Evolutionary conservation across 2,329 filamentous ascomycete species (phyloP), one percentile per base, ranked within the genome.

Genomic region (Talaromyces atroroseus): DNA sequence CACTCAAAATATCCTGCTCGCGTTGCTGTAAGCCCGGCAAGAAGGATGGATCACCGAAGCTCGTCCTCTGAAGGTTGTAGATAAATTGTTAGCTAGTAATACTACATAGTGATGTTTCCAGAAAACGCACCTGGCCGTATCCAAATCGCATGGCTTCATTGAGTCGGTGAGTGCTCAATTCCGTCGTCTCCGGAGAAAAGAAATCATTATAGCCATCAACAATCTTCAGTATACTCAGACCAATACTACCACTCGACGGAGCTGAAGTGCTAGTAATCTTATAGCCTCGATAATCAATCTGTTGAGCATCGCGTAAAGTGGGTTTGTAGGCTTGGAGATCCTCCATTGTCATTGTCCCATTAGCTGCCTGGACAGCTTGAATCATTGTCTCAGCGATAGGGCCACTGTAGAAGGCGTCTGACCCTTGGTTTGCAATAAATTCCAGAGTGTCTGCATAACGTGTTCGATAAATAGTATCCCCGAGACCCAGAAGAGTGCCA

Each of bases 121-220:
- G 11, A 23, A 23, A 36, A 11, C 48, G 1, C 61, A 76, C 74
- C 68, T 78, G 71, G 38, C 87, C 91, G 68, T 96, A 97, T 2
- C 84, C 91, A 69, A 95, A 97, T 21, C 90, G 83, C 76, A 96
- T 90, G 12, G 91, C 88, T 77, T 97, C 94, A 66, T 90, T 84
- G 61, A 96, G 81, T 14, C 89, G 83, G 72, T 97, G 94, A 0
- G 86, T 87, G 38, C 86, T 90, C 0, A 95, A 74, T 63, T 90
- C 86, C 20, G 81, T 62, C 18, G 71, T 74, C 45, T 82, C 74
- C 1, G 79, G 72, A 12, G 83, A 74, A 18, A 83, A 85, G 49
- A 92, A 84, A 38, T 75, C 71, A 0, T 81, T 74, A 65, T 90
- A 95, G 18, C 89, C 87, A 70, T 92, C 87, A 71, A 96, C 81